Evolutionary conservation across 2,329 filamentous ascomycete species (phyloP).

Genomic region (Stachybotrys echinatus): DNA sequence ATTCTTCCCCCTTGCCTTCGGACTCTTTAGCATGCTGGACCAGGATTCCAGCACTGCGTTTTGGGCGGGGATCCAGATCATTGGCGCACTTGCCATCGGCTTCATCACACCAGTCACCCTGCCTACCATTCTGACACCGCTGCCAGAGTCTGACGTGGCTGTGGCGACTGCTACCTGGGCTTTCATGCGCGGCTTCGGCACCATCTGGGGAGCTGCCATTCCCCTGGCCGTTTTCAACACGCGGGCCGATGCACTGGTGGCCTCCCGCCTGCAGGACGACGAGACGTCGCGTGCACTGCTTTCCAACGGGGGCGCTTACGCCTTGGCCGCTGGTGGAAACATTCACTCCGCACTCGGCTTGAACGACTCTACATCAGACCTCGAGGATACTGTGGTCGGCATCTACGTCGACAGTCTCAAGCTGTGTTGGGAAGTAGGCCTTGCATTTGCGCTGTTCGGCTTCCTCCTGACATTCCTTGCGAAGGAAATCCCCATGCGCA

Average conservation of each 20-base stretch:
- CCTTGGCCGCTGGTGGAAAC: slow-evolving; percentile 7
- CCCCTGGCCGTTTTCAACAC: slow-evolving; percentile 30
- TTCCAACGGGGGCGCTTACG: slow-evolving; percentile 17
- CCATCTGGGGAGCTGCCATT: slow-evolving; percentile 40
- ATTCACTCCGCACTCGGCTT: background rate
- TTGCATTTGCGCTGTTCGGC: slow-evolving; percentile 18
- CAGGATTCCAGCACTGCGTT: slow-evolving; percentile 24
- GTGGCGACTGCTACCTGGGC: slow-evolving; percentile 33
- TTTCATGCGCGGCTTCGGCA: slow-evolving; percentile 42
- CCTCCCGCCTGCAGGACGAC: slow-evolving; percentile 6
- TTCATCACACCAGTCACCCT: slow-evolving; percentile 33
- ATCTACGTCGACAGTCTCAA: slow-evolving; percentile 9
- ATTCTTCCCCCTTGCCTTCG: slow-evolving; percentile 30
- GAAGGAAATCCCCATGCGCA: slow-evolving; percentile 16
- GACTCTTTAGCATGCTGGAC: slow-evolving; percentile 35
- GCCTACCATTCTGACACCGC: slow-evolving; percentile 35
- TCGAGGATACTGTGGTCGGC: slow-evolving; percentile 14
- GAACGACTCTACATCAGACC: slow-evolving; percentile 7
- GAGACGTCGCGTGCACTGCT: slow-evolving; percentile 5
- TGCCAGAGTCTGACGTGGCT: slow-evolving; percentile 30
- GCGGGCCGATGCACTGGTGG: slow-evolving; percentile 5
- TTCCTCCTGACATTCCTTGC: slow-evolving; percentile 13
- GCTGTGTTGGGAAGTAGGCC: slow-evolving; percentile 19
- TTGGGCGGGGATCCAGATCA: slow-evolving; percentile 37
- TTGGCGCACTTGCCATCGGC: slow-evolving; percentile 34